Evolutionary conservation across 1,284 basidiomycete genomes (phyloP), one percentile per base, ranked within the genome.

Genomic region (Boletellus dicymbophilus): DNA sequence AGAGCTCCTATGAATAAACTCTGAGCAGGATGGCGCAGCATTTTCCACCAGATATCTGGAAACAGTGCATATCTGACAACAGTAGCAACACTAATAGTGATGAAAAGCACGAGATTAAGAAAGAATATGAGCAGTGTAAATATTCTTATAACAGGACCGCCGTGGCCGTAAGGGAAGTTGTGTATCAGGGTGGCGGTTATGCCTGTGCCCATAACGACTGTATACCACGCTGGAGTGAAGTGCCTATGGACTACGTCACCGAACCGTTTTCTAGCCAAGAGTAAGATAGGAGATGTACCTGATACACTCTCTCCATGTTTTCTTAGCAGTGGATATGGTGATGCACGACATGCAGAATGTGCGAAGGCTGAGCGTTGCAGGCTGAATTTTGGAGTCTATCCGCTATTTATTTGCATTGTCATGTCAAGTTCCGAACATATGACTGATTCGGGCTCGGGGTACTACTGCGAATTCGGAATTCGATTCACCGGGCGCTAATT

Each of bases 1-100:
- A 82, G 70, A 27, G 77, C 75, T 4, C 84, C 82, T 30, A 85
- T 69, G 59, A 79, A 86, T 52, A 87, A 68, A 49, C 82, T 78
- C 55, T 86, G 79, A 3, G 74, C 68, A 0, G 79, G 76, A 56
- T 86, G 81, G 9, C 56, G 64, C 37, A 81, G 51, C 71, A 78
- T 75, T 9, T 70, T 66, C 5, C 40, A 46, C 62, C 77, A 77
- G 47, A 69, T 54, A n/a, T 74, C 70, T 0, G 80, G 80, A 63
- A 73, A 86, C 45, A 77, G 55, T 3, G 65, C 54, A 58, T 82
- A 84, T 36, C 82, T 73, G 23, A 72, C 66, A 3, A 70, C 51
- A 8, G 74, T 76, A 23, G 71, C 68, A 9, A 53, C 52, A 22
- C 68, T 62, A 28, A 85, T 77, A 20, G 77, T 56, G n/a, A 73